Evolutionary conservation across 176 grass and related monocot genomes (phyloP).

Genomic region (Themeda triandra): DNA sequence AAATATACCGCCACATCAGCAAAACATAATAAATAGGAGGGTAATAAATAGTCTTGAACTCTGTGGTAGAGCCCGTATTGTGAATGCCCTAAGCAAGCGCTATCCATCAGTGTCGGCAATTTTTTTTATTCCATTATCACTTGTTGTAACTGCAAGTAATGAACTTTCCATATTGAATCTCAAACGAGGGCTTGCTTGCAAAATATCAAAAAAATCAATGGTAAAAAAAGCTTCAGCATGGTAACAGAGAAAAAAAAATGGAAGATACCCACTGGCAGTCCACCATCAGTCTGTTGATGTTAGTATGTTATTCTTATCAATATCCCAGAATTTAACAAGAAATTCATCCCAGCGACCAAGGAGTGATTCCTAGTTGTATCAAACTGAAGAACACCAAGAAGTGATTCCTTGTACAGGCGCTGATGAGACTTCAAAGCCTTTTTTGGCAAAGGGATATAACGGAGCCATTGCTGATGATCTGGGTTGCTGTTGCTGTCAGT

Average conservation of each 20-base stretch:
- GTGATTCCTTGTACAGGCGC: not conserved
- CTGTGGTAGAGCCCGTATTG: too few relatives aligned
- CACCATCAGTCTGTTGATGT: conserved; percentile 82
- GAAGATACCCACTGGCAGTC: conserved; percentile 69
- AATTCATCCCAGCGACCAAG: conserved; percentile 97
- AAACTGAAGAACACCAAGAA: conserved; percentile 97
- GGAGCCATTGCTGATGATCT: too few relatives aligned
- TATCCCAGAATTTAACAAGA: conserved; percentile 98
- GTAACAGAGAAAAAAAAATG: not conserved
- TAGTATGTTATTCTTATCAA: conserved; percentile 85
- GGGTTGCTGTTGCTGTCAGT: not conserved
- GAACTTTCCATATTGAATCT: conserved; percentile 98
- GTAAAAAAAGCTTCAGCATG: not conserved
- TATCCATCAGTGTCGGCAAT: conserved; percentile 91
- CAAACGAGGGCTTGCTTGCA: conserved; percentile 83
- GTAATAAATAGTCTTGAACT: too few relatives aligned
- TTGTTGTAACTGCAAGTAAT: conserved; percentile 89
- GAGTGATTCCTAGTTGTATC: conserved; percentile 89
- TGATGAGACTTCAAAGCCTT: not conserved
- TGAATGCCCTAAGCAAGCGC: conserved; percentile 77
- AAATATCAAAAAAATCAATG: conserved; percentile 5
- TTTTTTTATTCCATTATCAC: conserved; percentile 96
- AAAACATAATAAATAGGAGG: too few relatives aligned
- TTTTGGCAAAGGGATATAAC: too few relatives aligned
- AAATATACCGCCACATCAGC: too few relatives aligned